phyloP scores from a whole-genome alignment of 129 eudicot genomes.

The Centella asiatica region DNA sequence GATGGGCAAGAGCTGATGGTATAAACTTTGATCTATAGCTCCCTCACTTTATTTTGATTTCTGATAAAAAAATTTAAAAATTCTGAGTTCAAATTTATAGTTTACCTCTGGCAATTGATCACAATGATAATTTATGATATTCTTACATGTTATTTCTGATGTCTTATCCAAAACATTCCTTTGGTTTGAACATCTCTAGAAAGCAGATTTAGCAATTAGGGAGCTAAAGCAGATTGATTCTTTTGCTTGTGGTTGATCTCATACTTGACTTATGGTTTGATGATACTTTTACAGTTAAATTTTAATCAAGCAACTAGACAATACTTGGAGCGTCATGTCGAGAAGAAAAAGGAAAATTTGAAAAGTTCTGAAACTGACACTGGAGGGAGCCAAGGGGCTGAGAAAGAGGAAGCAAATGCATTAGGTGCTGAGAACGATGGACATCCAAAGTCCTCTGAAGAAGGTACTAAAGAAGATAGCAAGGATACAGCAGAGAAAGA shows the following conservation, averaged over 20 bases:
- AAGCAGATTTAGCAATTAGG: not conserved
- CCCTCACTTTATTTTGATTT: not conserved
- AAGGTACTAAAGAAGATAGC: slow-evolving; percentile 34
- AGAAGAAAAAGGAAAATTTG: slow-evolving; percentile 56
- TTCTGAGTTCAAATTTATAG: not conserved
- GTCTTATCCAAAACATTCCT: not conserved
- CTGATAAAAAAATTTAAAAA: not conserved
- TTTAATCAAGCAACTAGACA: slow-evolving; percentile 61
- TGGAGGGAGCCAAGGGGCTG: slow-evolving; percentile 25
- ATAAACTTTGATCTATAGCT: slow-evolving; percentile 16
- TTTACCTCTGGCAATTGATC: not conserved
- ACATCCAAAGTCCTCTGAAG: slow-evolving; percentile 29
- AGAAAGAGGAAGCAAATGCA: slow-evolving; percentile 22
- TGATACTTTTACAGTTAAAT: slow-evolving; percentile 48
- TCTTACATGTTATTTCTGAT: not conserved
- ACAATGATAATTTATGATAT: not conserved
- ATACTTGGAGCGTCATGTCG: slow-evolving; percentile 64
- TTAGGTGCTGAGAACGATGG: slow-evolving; percentile 16
- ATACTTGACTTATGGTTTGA: slow-evolving; percentile 4
- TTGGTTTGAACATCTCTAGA: not conserved
- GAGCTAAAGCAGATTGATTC: not conserved
- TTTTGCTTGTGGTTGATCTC: not conserved
- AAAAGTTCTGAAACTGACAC: slow-evolving; percentile 32
- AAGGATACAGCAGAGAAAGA: slow-evolving; percentile 44
- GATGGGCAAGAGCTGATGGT: slow-evolving; percentile 97